Conservation (phyloP, 495 filamentous ascomycete genomes). For the Talaromyces wortmannii region DNA sequence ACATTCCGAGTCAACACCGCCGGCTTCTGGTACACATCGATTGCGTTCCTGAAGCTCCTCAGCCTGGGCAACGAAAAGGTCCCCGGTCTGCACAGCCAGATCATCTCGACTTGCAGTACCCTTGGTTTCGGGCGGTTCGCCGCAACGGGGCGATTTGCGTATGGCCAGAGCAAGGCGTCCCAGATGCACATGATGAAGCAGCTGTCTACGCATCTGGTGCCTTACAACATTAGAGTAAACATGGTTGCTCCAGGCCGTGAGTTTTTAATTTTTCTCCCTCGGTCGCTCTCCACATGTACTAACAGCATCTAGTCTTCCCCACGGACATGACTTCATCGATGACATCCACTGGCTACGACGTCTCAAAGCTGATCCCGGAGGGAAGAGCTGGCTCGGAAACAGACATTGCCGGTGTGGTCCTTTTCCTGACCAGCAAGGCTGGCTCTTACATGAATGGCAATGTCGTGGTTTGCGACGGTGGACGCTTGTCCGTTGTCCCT, state of each 20-base stretch:
- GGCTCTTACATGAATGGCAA: conserved; percentile 53
- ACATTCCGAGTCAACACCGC: conserved; percentile 12
- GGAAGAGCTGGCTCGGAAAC: conserved; percentile 39
- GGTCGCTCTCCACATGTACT: no score
- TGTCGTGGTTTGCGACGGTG: conserved; percentile 48
- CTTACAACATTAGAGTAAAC: conserved; percentile 55
- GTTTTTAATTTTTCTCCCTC: no score
- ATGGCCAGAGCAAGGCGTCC: conserved; percentile 56
- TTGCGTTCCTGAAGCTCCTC: conserved; percentile 39
- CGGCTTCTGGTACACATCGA: conserved; percentile 25
- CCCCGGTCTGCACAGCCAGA: conserved; percentile 13
- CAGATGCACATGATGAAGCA: conserved; percentile 55
- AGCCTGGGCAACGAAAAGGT: conserved; percentile 29
- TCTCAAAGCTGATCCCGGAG: background rate
- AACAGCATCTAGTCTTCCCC: no score
- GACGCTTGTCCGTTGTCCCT: background rate
- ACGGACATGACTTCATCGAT: no score
- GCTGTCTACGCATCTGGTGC: conserved; percentile 41
- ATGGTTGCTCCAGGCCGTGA: conserved; percentile 48
- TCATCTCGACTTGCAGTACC: conserved; percentile 50
- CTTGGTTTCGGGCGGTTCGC: conserved; percentile 46
- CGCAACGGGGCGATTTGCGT: conserved; percentile 46
- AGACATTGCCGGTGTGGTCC: conserved; percentile 56
- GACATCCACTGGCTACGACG: no score
- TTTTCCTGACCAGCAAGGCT: conserved; percentile 56